These are phyloP conservation scores for Trypanosoma boissoni DNA, from an alignment of 208 protist species.

Conservation along the genomic window DNA sequence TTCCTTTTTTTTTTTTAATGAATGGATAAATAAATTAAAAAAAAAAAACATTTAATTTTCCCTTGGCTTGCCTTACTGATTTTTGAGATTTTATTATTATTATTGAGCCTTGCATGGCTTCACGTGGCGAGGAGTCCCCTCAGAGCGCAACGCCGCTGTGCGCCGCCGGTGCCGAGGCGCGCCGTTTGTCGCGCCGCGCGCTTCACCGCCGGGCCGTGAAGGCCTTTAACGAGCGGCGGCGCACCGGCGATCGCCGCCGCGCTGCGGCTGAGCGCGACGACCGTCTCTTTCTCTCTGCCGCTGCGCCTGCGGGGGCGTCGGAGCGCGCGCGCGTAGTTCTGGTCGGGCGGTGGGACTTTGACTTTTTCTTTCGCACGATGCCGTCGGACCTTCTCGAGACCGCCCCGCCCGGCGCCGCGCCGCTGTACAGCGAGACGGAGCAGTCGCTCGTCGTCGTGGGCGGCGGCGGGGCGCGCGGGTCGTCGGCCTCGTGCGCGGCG, in stretches of 20 bases:
- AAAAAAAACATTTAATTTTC: too few relatives aligned
- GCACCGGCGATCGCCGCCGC: slow-evolving; percentile 32
- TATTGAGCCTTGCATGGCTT: too few relatives aligned
- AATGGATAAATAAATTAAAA: too few relatives aligned
- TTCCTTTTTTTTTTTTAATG: too few relatives aligned
- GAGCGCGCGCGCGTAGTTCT: slow-evolving; percentile 1
- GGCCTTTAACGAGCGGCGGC: slow-evolving; percentile 54
- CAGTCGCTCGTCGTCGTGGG: slow-evolving; percentile 20
- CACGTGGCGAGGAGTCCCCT: too few relatives aligned
- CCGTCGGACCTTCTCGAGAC: slow-evolving; percentile 13
- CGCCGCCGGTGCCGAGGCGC: too few relatives aligned
- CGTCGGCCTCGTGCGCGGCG: slow-evolving; percentile 3
- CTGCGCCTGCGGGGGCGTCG: background rate
- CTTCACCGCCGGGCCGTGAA: slow-evolving; percentile 77
- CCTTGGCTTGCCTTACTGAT: too few relatives aligned
- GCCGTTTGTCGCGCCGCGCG: slow-evolving; percentile 29
- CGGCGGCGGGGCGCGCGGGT: slow-evolving; percentile 5
- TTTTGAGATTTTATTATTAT: too few relatives aligned
- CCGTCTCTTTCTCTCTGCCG: slow-evolving; percentile 36
- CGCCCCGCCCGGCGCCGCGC: background rate
- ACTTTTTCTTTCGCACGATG: slow-evolving; percentile 52
- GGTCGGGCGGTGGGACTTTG: slow-evolving; percentile 42
- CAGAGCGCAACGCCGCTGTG: too few relatives aligned
- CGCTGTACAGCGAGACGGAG: slow-evolving; percentile 33
- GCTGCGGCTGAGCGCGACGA: slow-evolving; percentile 50